Percentiles rank a stretch among this genome's conserved stretches.
Conservation (phyloP, 805 yeast genomes). For the Candida cerambycidarum region DNA sequence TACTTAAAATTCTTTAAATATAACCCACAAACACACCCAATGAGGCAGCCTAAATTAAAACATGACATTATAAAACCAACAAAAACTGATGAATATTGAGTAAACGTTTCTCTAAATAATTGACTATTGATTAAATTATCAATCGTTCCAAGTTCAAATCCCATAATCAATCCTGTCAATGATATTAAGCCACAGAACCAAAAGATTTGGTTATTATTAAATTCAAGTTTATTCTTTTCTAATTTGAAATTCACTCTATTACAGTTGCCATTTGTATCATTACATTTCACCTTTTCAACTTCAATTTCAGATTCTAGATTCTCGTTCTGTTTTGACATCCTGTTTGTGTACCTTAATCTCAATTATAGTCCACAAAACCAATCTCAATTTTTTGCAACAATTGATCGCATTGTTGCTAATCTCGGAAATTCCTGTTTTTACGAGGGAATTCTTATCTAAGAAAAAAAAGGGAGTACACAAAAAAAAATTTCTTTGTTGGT, state of each 20-base stretch:
- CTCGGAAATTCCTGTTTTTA: slow-evolving; percentile 7
- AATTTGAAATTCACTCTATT: not conserved
- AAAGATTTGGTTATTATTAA: slow-evolving; percentile 6
- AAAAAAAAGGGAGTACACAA: slow-evolving; percentile 7
- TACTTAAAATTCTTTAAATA: slow-evolving; percentile 11
- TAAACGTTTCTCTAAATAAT: slow-evolving; percentile 6
- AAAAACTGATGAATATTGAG: not conserved
- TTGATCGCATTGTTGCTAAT: slow-evolving; percentile 6
- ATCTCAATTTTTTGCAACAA: slow-evolving; percentile 3
- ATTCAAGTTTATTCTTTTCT: not conserved
- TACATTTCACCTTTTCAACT: too few relatives aligned
- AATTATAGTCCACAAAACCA: not conserved
- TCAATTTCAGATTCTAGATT: not conserved
- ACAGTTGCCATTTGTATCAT: too few relatives aligned
- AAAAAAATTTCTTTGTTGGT: slow-evolving; percentile 4
- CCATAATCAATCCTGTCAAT: slow-evolving; percentile 10
- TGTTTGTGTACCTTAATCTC: not conserved
- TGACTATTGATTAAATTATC: slow-evolving; percentile 8
- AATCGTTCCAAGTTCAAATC: slow-evolving; percentile 17
- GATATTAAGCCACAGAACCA: slow-evolving; percentile 9
- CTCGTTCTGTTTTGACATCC: not conserved
- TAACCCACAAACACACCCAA: slow-evolving; percentile 19
- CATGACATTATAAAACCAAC: slow-evolving; percentile 12
- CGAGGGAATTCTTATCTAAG: slow-evolving; percentile 5
- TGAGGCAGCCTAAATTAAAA: slow-evolving; percentile 25